These are phyloP conservation scores for Dendrobium nobile DNA, from an alignment of 106 monocot genomes.

Conservation along the genomic window DNA sequence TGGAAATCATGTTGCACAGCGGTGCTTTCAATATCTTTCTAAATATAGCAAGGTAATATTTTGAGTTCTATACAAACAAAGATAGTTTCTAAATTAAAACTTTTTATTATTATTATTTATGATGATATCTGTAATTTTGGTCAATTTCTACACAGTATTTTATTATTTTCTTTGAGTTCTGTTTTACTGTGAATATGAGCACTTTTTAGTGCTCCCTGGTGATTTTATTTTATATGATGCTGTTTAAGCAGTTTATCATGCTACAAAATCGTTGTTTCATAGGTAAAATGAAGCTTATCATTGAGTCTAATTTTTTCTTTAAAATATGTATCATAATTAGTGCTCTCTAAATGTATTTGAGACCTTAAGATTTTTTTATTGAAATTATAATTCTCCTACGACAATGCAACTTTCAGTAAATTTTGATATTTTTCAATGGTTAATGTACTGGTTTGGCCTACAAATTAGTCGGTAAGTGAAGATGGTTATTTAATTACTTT, in stretches of 20 bases:
- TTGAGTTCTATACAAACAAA: not conserved
- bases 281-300: not conserved
- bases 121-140: no score
- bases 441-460: not conserved
- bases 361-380: not conserved
- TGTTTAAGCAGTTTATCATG: not conserved
- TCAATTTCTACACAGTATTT: no score
- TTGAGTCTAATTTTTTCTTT: no score
- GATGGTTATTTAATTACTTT: no score
- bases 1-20: constrained; percentile 60
- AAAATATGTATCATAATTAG: no score
- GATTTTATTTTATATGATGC: no score
- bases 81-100: not conserved
- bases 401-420: not conserved
- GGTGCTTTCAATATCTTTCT: constrained; percentile 45
- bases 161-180: no score
- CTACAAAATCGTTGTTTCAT: not conserved
- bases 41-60: constrained; percentile 33
- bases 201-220: no score
- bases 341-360: not conserved
- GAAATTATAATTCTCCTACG: not conserved
- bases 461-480: not conserved
- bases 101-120: no score
- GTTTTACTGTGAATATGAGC: no score
- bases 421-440: not conserved